These are phyloP conservation scores for Calonectria ilicicola DNA, from an alignment of 2,329 filamentous ascomycete genomes.

Conservation along the genomic window DNA sequence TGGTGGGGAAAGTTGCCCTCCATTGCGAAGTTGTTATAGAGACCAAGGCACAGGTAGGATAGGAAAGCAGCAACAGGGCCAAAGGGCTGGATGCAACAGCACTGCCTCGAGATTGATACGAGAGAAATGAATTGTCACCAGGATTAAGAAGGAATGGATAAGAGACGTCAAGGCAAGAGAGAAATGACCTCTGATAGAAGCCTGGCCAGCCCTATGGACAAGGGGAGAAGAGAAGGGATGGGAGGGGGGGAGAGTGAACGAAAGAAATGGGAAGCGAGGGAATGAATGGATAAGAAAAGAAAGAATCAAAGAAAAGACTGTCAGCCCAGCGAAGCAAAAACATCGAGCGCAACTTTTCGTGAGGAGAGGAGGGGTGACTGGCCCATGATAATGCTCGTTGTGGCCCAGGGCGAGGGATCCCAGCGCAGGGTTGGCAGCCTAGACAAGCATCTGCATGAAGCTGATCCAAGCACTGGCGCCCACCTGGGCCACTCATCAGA, in stretches of 20 bases:
- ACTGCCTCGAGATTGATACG: constrained; percentile 34
- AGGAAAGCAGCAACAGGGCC: constrained; percentile 17
- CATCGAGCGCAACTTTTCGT: constrained; percentile 14
- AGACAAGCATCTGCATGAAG: constrained; percentile 42
- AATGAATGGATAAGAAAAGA: constrained; percentile 26
- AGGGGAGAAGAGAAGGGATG: constrained; percentile 25
- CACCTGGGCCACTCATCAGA: constrained; percentile 33
- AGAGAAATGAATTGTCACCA: constrained; percentile 30
- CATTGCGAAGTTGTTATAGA: constrained; percentile 30
- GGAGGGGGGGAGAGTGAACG: constrained; percentile 32
- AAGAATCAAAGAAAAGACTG: constrained; percentile 23
- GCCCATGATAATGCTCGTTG: constrained; percentile 23
- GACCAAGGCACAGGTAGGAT: constrained; percentile 4
- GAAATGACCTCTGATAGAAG: constrained; percentile 38
- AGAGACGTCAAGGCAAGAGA: constrained; percentile 23
- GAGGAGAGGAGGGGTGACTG: constrained; percentile 13
- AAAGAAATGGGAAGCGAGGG: constrained; percentile 9
- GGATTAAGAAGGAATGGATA: constrained; percentile 25
- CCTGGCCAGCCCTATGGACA: constrained; percentile 38
- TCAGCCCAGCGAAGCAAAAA: constrained; percentile 2
- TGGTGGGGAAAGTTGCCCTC: constrained; percentile 35
- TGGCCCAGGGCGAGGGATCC: constrained; percentile 37
- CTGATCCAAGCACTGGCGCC: constrained; percentile 13
- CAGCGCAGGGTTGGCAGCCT: constrained; percentile 16
- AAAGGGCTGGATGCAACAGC: constrained; percentile 17